Evolutionary conservation across 176 grass and related monocot species (phyloP), one percentile per base, ranked within the genome.

Genomic region (Cenchrus purpureus): DNA sequence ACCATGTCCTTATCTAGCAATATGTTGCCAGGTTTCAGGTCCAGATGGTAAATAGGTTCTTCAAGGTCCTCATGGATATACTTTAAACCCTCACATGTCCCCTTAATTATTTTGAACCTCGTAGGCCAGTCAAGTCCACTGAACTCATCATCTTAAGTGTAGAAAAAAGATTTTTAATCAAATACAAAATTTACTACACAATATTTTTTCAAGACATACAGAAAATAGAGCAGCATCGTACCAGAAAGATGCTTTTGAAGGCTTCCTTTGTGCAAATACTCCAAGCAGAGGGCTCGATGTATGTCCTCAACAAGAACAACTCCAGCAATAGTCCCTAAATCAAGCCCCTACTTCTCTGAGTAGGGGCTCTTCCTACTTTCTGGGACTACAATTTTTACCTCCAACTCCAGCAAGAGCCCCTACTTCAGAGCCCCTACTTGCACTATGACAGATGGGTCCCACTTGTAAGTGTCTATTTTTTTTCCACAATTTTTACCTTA

Each of bases 191-290:
- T 25, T n/a, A 71, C 25, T 20, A 71, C 9, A 48, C 3, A 12
- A 22, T 48, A 6, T 71, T 48, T 19, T 12, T 71, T 5, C 1
- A 1, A 48, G 3, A 19, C 40, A 22, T 48, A 71, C 8, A 12
- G 9, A 71, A 22, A 48, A 44, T 71, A 43, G 3, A 71, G 43
- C 10, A 12, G 16, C 17, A 43, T 8, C 19, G 1, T 71, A 71
- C 68, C 43, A 48, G 40, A 71, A 71, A 71, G 43, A 71, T 71
- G 19, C 3, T 29, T 12, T 63, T 63, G 60, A 29, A 63, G 60
- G 60, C 60, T 63, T 22, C 60, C 60, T 29, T 63, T 63, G 60
- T 63, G 10, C 60, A 63, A 63, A 63, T 63, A 63, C 60, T 63
- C 60, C 0, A 63, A 29, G 22, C 60, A 63, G 0, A 63, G 1